Evolutionary conservation across 495 filamentous ascomycete genomes (phyloP), one percentile per base, ranked within the genome.

Genomic region (Thermothielavioides terrestris): DNA sequence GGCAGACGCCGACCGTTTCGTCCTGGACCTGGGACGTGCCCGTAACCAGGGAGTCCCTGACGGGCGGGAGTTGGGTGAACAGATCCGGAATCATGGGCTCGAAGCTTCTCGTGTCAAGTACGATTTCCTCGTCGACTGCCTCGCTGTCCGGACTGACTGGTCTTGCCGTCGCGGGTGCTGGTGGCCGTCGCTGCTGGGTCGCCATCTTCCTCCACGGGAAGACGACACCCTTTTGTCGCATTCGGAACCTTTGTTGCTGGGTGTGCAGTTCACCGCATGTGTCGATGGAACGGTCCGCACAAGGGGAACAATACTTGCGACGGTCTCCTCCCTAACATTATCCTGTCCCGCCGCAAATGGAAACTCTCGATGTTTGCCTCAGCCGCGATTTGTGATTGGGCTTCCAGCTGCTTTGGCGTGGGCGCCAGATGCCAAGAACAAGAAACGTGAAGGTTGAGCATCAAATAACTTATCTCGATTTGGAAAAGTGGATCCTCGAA

Each of bases 41-140:
- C 9, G 92, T 95, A 41, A 70, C 60, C 42, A 90, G 73, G 4
- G 59, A 44, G 66, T 96, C 91, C 48, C 68, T 73, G 57, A 96
- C 75, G 32, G 72, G 68, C 4, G 86, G 81, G 48, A 57, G 66
- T 46, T 68, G 68, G 35, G 76, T 82, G 67, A 87, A 91, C 28
- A 92, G 59, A 45, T 75, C 68, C 25, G 85, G 81, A 40, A 85
- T 70, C 66, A 75, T 72, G 35, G 44, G 22, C 21, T n/a, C 48
- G 9, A 42, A 42, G 5, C 23, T 6, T 40, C 31, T 50, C 39
- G 14, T 11, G 35, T 35, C 15, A 36, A 46, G 35, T 21, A 42
- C 18, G 5, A 53, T 45, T 31, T 65, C 63, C 22, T 58, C 59
- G 31, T 64, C 57, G 14, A 51, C 52, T 41, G 20, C 15, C 17